Conservation (phyloP, 352 stramenopile species). For the Phytophthora chlamydospora region DNA sequence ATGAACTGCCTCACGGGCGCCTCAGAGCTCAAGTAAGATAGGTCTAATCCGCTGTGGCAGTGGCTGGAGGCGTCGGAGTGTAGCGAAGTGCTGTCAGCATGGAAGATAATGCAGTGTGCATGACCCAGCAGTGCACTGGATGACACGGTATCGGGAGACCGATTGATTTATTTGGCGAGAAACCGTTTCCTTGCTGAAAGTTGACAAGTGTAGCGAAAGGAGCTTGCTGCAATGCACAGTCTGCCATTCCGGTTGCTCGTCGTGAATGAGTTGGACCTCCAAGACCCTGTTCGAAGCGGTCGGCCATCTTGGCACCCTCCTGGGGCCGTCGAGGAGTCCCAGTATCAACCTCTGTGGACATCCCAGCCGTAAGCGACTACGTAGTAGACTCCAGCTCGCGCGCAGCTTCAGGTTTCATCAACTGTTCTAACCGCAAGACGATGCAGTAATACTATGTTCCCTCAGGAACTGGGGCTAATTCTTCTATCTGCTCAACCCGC, state of each 20-base stretch:
- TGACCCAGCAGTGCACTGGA: not conserved
- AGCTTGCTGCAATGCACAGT: constrained; percentile 23
- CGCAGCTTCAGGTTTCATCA: too few species aligned
- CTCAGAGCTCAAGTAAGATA: constrained; percentile 74
- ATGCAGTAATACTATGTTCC: constrained; percentile 15
- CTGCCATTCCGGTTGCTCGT: constrained; percentile 34
- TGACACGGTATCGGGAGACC: not conserved
- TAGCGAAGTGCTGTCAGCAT: constrained; percentile 8
- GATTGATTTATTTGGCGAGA: constrained; percentile 2
- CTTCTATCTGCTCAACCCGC: constrained; percentile 27
- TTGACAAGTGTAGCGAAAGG: not conserved
- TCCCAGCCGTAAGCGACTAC: constrained; percentile 25
- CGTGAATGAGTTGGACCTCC: constrained; percentile 31
- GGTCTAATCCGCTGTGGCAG: constrained; percentile 1
- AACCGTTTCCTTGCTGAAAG: constrained; percentile 3
- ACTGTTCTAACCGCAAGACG: not conserved
- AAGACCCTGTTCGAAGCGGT: constrained; percentile 8
- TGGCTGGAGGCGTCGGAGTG: not conserved
- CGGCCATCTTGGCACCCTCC: constrained; percentile 9
- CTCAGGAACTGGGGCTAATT: constrained; percentile 40
- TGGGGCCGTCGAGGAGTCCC: constrained; percentile 20
- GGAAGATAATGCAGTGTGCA: constrained; percentile 25
- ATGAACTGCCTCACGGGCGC: constrained; percentile 82
- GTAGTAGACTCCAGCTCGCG: not conserved
- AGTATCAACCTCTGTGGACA: constrained; percentile 20